Percentiles rank a stretch among this genome's conserved stretches.
Evolutionary conservation across 129 eudicot genomes (phyloP).

Genomic region (Calendula officinalis): DNA sequence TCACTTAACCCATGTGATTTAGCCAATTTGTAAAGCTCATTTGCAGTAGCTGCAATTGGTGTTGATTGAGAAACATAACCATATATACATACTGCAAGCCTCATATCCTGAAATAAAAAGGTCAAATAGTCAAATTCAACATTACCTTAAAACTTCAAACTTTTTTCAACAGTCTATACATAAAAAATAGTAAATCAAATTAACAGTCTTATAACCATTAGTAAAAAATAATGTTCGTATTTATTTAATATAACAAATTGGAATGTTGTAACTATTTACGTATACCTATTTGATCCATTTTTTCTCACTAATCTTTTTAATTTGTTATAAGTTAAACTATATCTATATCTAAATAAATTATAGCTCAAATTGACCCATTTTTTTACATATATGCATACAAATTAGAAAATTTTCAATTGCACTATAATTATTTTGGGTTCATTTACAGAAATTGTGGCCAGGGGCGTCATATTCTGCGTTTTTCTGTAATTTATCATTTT

Average conservation of each 20-base stretch:
- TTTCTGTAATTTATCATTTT: too few relatives aligned
- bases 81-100: conserved; percentile 85
- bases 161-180: background rate
- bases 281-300: background rate
- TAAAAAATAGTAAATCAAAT: background rate
- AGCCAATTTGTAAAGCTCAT: conserved; percentile 90
- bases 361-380: background rate
- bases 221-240: background rate
- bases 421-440: too few relatives aligned
- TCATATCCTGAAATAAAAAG: conserved; percentile 56
- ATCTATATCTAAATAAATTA: background rate
- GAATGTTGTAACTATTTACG: background rate
- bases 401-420: too few relatives aligned
- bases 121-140: background rate
- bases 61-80: conserved; percentile 86
- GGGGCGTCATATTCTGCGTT: too few relatives aligned
- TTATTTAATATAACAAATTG: background rate
- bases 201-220: background rate
- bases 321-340: background rate
- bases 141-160: background rate
- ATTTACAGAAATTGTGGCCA: too few relatives aligned
- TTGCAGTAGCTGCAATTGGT: conserved; percentile 93
- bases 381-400: background rate
- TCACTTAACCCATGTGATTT: conserved; percentile 83
- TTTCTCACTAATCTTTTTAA: background rate